Evolutionary conservation across 2,329 filamentous ascomycete genomes (phyloP), one percentile per base, ranked within the genome.

Genomic region (Cladosporium velox): DNA sequence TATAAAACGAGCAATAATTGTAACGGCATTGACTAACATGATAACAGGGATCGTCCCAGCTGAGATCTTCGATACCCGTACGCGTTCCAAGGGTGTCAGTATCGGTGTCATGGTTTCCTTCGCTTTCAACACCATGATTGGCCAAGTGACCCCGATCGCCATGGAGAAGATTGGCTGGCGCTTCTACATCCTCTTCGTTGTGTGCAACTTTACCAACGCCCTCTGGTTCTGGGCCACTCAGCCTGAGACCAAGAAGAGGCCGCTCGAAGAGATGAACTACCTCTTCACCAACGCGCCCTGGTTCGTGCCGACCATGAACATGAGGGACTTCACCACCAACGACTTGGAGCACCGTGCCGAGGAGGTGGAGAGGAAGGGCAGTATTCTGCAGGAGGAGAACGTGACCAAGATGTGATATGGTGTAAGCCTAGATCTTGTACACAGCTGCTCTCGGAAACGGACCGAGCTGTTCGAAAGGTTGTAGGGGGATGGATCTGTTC

Each of bases 41-140:
- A 24, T 15, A 47, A 47, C 4, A 47, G 41, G 41, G 58, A 68
- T 72, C 58, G 67, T 85, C 78, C 84, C 73, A 1, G 71, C 72
- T 2, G 72, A 74, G 55, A 72, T 75, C 44, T 93, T 93, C 78
- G 90, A 93, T 77, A 93, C 89, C 2, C 86, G 88, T 68, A 93
- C 90, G 0, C 85, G 91, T 47, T 84, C 87, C 64, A 91, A 92
- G 80, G 90, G 90, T 71, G 90, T 93, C 1, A 89, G 88, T 1
- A 87, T 92, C 67, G 89, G 89, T 0, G 90, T 88, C 4, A 91
- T 91, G 89, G 83, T 81, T 0, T 70, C 67, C 24, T 92, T 90
- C 75, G 90, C 90, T 1, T 92, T 91, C 80, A 91, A 91, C 79
- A 91, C 89, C 30, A 87, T 91, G 85, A 91, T 91, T 64, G 88